Evolutionary conservation across 2,329 filamentous ascomycete genomes (phyloP).

Genomic region (Beauveria sp.): DNA sequence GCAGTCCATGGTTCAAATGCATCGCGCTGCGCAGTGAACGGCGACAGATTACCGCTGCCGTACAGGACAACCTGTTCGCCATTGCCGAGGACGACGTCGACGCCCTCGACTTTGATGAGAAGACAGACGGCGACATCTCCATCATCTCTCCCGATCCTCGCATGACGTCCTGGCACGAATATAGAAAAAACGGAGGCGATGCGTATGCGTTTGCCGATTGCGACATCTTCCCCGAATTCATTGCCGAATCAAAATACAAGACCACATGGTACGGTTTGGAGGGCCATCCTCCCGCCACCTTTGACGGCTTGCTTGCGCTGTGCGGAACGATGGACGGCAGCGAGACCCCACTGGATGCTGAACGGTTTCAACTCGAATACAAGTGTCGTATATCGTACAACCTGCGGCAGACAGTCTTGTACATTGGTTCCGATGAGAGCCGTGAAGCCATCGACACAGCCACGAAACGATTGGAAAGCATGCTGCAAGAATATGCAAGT

Average conservation of each 20-base stretch:
- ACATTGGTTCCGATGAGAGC: constrained; percentile 6
- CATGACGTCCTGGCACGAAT: background rate
- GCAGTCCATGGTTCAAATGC: constrained; percentile 4
- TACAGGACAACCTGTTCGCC: constrained; percentile 4
- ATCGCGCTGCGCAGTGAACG: background rate
- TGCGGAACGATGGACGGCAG: background rate
- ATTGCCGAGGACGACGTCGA: constrained; percentile 8
- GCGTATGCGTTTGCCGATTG: background rate
- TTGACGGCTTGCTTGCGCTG: background rate
- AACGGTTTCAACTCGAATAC: background rate
- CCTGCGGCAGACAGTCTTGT: constrained; percentile 2
- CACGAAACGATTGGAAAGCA: background rate
- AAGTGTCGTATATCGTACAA: constrained; percentile 8
- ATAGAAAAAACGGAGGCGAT: background rate
- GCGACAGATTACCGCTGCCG: background rate
- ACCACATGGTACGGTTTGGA: background rate
- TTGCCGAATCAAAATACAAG: background rate
- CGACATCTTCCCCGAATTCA: background rate
- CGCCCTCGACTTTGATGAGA: background rate
- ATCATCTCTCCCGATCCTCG: background rate
- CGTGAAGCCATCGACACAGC: background rate
- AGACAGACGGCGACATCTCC: background rate
- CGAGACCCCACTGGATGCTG: background rate
- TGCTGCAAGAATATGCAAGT: background rate
- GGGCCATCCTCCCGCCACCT: background rate